Conservation (phyloP, 2,329 filamentous ascomycete species). For the Nectriaceae sp. region DNA sequence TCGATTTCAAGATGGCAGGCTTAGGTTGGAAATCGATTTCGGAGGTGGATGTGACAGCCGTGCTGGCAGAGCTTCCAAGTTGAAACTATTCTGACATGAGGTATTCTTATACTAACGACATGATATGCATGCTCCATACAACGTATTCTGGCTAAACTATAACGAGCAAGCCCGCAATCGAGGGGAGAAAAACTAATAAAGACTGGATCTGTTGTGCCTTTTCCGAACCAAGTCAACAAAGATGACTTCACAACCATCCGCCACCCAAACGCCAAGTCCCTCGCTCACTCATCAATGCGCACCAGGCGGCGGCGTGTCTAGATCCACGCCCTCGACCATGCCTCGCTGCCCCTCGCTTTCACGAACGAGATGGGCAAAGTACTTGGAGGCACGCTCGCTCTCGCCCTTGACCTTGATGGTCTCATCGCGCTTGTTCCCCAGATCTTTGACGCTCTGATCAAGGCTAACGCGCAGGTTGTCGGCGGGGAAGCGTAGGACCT, state of each 20-base stretch:
- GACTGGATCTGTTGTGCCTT: conserved; percentile 5
- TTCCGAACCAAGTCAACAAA: conserved; percentile 5
- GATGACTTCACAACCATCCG: conserved; percentile 3
- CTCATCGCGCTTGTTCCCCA: conserved; percentile 77
- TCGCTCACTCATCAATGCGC: conserved; percentile 25
- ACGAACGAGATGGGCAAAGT: conserved; percentile 83
- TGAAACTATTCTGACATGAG: no score
- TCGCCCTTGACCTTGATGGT: conserved; percentile 80
- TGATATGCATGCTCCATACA: conserved; percentile 10
- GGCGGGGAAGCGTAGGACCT: conserved; percentile 84
- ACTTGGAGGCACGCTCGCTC: conserved; percentile 84
- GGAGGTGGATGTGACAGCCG: no score
- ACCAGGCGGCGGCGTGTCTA: conserved; percentile 53
- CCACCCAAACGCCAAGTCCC: conserved; percentile 14
- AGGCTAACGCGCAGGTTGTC: conserved; percentile 83
- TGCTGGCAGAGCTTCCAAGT: no score
- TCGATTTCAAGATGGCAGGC: no score
- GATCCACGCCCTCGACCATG: conserved; percentile 53
- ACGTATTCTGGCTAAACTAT: conserved; percentile 4
- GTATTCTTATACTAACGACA: conserved; percentile 17
- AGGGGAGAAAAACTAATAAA: conserved; percentile 9
- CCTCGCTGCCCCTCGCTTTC: conserved; percentile 56
- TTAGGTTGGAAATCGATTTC: no score
- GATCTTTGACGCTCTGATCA: conserved; percentile 81
- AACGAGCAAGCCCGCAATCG: conserved; percentile 7